A percentile compares a stretch with the other conserved stretches of the same genome.
Conservation (phyloP, 495 filamentous ascomycete species). For the Aspergillus funiculosus region DNA sequence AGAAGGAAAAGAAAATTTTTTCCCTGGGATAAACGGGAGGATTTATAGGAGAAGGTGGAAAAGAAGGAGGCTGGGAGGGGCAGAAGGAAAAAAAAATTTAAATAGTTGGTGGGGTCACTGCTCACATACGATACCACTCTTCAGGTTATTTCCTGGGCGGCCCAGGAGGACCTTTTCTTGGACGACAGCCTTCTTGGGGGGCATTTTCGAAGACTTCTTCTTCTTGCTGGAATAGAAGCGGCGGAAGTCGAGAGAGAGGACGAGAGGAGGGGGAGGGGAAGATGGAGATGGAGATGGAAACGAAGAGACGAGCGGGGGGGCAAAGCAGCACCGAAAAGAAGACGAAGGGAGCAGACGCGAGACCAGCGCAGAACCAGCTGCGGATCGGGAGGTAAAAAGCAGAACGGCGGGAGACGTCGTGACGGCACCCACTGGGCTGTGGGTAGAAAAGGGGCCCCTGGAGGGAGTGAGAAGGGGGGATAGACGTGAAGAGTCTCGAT, state of each 20-base stretch:
- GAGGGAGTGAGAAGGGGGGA: slow-evolving; percentile 9
- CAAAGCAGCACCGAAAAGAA: slow-evolving; percentile 27
- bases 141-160: slow-evolving; percentile 95
- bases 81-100: slow-evolving; percentile 28
- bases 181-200: slow-evolving; percentile 50
- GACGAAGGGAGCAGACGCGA: slow-evolving; percentile 18
- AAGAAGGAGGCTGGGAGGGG: slow-evolving; percentile 27
- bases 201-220: slow-evolving; percentile 46
- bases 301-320: slow-evolving; percentile 16
- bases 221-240: slow-evolving; percentile 43
- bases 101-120: slow-evolving; percentile 36
- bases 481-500: background rate
- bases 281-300: slow-evolving; percentile 17
- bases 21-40: slow-evolving; percentile 19
- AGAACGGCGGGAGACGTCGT: slow-evolving; percentile 38
- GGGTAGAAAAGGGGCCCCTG: slow-evolving; percentile 18
- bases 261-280: no score
- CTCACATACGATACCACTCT: slow-evolving; percentile 97
- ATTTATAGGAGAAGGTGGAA: slow-evolving; percentile 17
- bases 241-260: slow-evolving; percentile 30
- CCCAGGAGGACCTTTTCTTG: slow-evolving; percentile 65
- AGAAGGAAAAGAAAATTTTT: slow-evolving; percentile 24
- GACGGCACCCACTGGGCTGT: slow-evolving; percentile 31
- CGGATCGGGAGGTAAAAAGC: slow-evolving; percentile 37
- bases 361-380: slow-evolving; percentile 49